Base-by-base conservation (phyloP, 1,284 basidiomycete genomes). In the Marasmius fiardii region DNA sequence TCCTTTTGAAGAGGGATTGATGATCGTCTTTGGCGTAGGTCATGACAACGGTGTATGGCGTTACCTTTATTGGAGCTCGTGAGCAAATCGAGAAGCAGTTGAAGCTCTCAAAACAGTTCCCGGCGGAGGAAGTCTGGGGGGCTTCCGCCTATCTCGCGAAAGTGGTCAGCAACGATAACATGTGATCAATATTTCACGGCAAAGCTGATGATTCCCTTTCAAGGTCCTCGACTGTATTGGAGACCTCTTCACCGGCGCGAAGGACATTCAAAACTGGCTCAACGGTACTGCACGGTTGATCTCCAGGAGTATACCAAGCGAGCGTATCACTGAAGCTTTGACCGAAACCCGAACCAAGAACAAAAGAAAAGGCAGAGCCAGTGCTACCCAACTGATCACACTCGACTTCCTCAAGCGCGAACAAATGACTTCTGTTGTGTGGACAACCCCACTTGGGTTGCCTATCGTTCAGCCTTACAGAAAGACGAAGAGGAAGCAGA, bases 41-140 rank as follows among this genome's bases (percentile, higher is more conserved):
- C 64, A 99, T 99, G 97, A 99, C 97, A 0, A 99, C 97, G 10
- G 97, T 99, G 35, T 99, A 99, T 69, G 96, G 95, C 43, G 96
- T 99, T 21, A 99, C 96, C 0, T 97, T 90, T 70, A 77, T 98
- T 55, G 97, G 96, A 34, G 97, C 96, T 24, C 86, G 95, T 56
- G 93, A 95, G 28, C 97, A 99, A 74, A 97, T 98, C 57, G 90
- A 93, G 73, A 90, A 77, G 65, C 95, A 98, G 74, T 76, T 99
- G 39, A 82, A 80, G 60, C 92, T 92, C 53, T 79, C 88, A 51
- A 83, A 83, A 34, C 91, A 91, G 60, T 79, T 98, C 35, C 79
- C 83, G 0, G 71, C 81, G 28, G 91, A 95, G 63, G 78, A 86
- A 24, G 80, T 86, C 54, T 98, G 90, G 85, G 50, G 58, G 3